phyloP scores from a whole-genome alignment of 139 green algal species.

The Ettlia oleoabundans region DNA sequence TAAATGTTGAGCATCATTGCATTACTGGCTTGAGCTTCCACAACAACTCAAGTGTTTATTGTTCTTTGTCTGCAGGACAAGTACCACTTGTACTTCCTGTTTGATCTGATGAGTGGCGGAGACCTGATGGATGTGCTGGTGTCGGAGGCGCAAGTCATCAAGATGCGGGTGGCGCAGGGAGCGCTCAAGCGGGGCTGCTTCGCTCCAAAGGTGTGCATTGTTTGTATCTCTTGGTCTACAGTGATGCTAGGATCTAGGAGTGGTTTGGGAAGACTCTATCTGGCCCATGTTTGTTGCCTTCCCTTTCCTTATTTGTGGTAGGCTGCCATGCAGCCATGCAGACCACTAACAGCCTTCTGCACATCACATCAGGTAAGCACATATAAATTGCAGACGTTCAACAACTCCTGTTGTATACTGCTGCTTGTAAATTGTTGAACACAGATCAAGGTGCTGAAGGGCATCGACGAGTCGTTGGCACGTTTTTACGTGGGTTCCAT shows the following conservation, averaged over 20 bases:
- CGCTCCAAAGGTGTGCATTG: conserved; percentile 46
- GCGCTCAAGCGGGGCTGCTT: conserved; percentile 58
- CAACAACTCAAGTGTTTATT: neutral
- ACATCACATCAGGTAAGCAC: too few relatives aligned
- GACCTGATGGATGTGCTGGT: conserved; percentile 98
- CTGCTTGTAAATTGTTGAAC: too few relatives aligned
- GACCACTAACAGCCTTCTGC: too few relatives aligned
- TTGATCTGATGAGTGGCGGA: conserved; percentile 92
- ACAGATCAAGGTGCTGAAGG: conserved; percentile 73
- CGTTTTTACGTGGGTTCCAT: conserved; percentile 93
- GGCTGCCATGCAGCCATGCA: too few relatives aligned
- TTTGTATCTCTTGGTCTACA: neutral
- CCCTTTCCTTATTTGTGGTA: too few relatives aligned
- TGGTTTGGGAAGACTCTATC: too few relatives aligned
- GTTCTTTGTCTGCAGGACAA: conserved; percentile 66
- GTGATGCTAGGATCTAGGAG: neutral
- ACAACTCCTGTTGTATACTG: too few relatives aligned
- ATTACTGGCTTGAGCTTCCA: neutral
- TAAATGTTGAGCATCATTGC: neutral
- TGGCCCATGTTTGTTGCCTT: too few relatives aligned
- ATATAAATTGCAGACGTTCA: too few relatives aligned
- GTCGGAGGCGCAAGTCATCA: conserved; percentile 88
- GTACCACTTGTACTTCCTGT: conserved; percentile 95
- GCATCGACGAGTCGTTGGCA: conserved; percentile 85
- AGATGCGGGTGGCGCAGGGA: conserved; percentile 52